Evolutionary conservation across 2,329 filamentous ascomycete genomes (phyloP), one percentile per base, ranked within the genome.

Genomic region (Aspergillus calidoustus): DNA sequence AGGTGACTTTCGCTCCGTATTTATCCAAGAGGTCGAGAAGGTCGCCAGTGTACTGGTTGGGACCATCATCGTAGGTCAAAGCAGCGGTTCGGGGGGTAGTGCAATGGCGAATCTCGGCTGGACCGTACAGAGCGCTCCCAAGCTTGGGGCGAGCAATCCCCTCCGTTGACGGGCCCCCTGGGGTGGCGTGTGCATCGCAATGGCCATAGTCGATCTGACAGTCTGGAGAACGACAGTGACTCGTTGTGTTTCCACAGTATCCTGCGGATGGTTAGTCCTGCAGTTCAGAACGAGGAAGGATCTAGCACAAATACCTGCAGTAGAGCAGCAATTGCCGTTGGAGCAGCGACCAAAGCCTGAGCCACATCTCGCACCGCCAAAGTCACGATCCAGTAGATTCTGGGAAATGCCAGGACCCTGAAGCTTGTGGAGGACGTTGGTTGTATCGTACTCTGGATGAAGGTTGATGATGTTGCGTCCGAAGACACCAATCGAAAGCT

Each of bases 21-120:
- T 77, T 79, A 62, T 82, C 81, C 50, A 91, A 80, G 57, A 88
- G 79, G 68, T 90, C 84, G 13, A 90, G 80, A 13, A 91, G 81
- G 63, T 87, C 83, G 46, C 77, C 75, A 1, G 88, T 90, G 73
- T 87, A 89, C 22, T 81, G 74, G 65, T 84, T 85, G 23, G 88
- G 88, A 1, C 88, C 88, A 71, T 90, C 88, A 66, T 90, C 88
- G 66, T 85, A 90, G 0, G 88, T 90, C 59, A 91, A 73, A 19
- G 88, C 88, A 67, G 91, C 82, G 11, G 85, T 85, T 56, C 87
- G 86, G 3, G 82, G 78, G n/a, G 79, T 78, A 44, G 68, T 72
- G 65, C 81, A 82, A 11, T 74, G 71, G 34, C 74, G 73, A 57
- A 80, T 76, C 19, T 71, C 67, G 8, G 64, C 59, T 23, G 73